Evolutionary conservation across 129 eudicot species (phyloP).

Genomic region (Mikania micrantha): DNA sequence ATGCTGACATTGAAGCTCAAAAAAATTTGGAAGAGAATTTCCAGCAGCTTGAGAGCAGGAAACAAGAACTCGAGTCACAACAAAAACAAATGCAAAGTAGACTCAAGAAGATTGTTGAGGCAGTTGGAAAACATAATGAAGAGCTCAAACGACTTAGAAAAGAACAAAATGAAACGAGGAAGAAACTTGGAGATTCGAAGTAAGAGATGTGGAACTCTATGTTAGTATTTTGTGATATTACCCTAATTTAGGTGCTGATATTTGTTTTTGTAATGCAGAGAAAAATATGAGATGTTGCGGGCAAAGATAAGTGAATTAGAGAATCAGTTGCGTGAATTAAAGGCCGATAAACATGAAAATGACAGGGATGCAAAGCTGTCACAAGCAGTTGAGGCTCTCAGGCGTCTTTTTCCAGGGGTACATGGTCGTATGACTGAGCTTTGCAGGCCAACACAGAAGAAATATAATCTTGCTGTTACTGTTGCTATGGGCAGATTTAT

Average conservation of each 20-base stretch:
- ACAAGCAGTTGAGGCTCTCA: conserved; percentile 90
- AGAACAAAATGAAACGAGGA: conserved; percentile 74
- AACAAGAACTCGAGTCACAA: conserved; percentile 82
- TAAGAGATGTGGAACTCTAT: conserved; percentile 20
- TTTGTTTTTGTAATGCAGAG: conserved; percentile 37
- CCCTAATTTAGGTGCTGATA: neutral
- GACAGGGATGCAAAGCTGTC: conserved; percentile 89
- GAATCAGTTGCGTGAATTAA: conserved; percentile 76
- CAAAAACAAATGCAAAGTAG: conserved; percentile 82
- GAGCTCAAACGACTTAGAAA: conserved; percentile 59
- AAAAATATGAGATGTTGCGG: conserved; percentile 59
- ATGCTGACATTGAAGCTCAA: conserved; percentile 77
- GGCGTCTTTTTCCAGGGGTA: conserved; percentile 94
- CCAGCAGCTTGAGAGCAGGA: conserved; percentile 77
- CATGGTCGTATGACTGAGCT: conserved; percentile 99
- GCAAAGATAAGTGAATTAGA: conserved; percentile 68
- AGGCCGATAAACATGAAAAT: conserved; percentile 90
- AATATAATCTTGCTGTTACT: conserved; percentile 95
- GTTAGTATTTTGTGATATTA: neutral
- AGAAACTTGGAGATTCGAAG: conserved; percentile 66
- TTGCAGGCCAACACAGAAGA: conserved; percentile 84
- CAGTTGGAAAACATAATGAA: conserved; percentile 68
- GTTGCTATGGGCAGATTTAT: conserved; percentile 99
- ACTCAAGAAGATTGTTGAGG: conserved; percentile 56
- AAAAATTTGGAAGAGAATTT: conserved; percentile 86